A percentile compares a stretch with the other conserved stretches of the same genome.
Evolutionary conservation across 2,329 filamentous ascomycete genomes (phyloP).

Genomic region (Phoma herbarum): DNA sequence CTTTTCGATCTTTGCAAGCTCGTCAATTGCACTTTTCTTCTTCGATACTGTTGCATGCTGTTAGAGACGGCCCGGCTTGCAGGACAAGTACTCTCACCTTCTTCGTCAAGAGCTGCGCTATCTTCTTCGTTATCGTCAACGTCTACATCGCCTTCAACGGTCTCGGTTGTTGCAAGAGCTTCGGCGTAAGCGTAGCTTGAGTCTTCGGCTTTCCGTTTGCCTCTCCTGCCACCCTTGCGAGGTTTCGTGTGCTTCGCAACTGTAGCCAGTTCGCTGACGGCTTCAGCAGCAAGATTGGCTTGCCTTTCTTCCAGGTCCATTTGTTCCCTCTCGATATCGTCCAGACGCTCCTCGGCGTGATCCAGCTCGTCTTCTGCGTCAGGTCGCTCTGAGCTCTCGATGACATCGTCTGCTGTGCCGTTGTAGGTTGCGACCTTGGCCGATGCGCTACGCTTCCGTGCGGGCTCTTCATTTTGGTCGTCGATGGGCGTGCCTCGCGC

Average conservation of each 20-base stretch:
- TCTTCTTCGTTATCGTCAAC: slow-evolving; percentile 58
- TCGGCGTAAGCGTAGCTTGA: slow-evolving; percentile 38
- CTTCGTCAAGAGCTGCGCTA: slow-evolving; percentile 48
- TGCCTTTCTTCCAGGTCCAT: slow-evolving; percentile 47
- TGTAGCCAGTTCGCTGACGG: slow-evolving; percentile 46
- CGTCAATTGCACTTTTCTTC: slow-evolving; percentile 81
- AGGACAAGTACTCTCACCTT: slow-evolving; percentile 36
- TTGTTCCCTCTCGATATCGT: slow-evolving; percentile 44
- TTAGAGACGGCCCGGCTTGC: background rate
- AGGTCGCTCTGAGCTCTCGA: slow-evolving; percentile 38
- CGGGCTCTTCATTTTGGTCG: slow-evolving; percentile 48
- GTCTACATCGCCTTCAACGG: slow-evolving; percentile 63
- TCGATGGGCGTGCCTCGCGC: slow-evolving; percentile 52
- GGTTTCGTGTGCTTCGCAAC: slow-evolving; percentile 49
- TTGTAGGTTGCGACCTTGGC: slow-evolving; percentile 36
- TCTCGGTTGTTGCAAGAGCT: slow-evolving; percentile 68
- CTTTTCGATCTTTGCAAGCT: slow-evolving; percentile 81
- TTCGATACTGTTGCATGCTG: slow-evolving; percentile 67
- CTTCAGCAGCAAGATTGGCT: slow-evolving; percentile 45
- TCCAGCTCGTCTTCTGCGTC: slow-evolving; percentile 63
- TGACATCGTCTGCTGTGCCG: slow-evolving; percentile 42
- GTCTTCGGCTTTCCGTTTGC: slow-evolving; percentile 61
- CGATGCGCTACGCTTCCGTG: slow-evolving; percentile 47
- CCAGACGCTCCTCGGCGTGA: slow-evolving; percentile 50
- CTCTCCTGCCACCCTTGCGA: slow-evolving; percentile 55